Evolutionary conservation across 768 basidiomycete species (phyloP).

Genomic region (Gloeopeniophorella convolvens): DNA sequence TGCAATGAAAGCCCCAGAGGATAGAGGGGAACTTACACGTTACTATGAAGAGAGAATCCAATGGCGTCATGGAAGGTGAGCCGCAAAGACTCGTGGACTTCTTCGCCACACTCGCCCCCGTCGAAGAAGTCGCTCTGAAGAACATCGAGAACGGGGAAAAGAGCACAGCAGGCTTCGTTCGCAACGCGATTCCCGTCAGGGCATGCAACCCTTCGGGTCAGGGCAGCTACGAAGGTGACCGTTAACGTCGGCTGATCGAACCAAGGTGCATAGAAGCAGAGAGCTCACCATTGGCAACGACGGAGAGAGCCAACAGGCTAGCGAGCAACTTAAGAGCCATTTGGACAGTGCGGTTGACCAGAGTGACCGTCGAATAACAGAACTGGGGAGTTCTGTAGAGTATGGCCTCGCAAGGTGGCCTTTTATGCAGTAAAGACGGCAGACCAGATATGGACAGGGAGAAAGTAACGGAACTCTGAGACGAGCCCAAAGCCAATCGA

Average conservation of each 20-base stretch:
- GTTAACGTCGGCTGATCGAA: not conserved
- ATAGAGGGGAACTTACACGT: slow-evolving; percentile 8
- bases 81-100: slow-evolving; percentile 26
- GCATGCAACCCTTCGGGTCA: slow-evolving; percentile 23
- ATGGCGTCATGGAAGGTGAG: slow-evolving; percentile 28
- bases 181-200: slow-evolving; percentile 28
- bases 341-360: no score
- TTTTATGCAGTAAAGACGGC: no score
- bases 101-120: slow-evolving; percentile 28
- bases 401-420: no score
- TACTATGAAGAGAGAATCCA: slow-evolving; percentile 14
- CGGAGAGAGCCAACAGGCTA: slow-evolving; percentile 13
- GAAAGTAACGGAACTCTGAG: no score
- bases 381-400: no score
- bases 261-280: no score
- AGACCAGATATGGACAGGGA: no score
- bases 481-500: no score
- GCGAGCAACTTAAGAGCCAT: slow-evolving; percentile 25
- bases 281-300: slow-evolving; percentile 14
- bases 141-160: slow-evolving; percentile 28
- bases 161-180: slow-evolving; percentile 29
- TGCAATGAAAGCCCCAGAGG: not conserved
- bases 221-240: slow-evolving; percentile 9
- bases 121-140: slow-evolving; percentile 23
- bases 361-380: no score